Evolutionary conservation across 768 basidiomycete genomes (phyloP), one percentile per base, ranked within the genome.

Genomic region (Ramaria rubella): DNA sequence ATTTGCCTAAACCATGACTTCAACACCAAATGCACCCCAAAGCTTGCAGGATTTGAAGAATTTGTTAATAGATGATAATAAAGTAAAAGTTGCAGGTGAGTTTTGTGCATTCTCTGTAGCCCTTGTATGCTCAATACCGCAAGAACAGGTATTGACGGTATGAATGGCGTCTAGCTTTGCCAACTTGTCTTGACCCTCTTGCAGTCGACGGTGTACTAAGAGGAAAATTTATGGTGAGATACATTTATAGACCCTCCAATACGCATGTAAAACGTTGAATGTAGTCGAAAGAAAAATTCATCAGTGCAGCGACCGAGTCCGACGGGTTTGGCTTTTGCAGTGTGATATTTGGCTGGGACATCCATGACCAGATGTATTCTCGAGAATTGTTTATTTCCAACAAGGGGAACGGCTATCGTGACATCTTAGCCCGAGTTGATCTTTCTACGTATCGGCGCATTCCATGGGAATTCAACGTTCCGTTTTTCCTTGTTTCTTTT

Each of bases 281-380:
- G 57, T 68, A 96, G 92, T 89, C 87, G 15, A 96, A 89, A 72
- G 78, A 85, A 50, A 98, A 98, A 72, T 96, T 98, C 67, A 66
- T 96, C 31, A 83, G 83, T 49, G 87, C 90, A 0, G 88, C 77
- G 7, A 80, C 84, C 49, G 58, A 61, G 17, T 80, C 85, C 1
- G 83, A 85, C 60, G 92, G 92, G 0, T 95, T 96, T 67, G 91
- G 92, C 5, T 96, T 94, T 73, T 95, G 91, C 73, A 90, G 87
- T 63, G 88, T 94, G 48, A 82, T 94, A 56, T 97, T 94, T 59
- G 90, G 88, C 48, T 93, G 91, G 94, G 90, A 95, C 69, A 84
- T 97, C 15, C 92, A 97, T 62, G 96, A 98, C 67, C 60, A 77
- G 0, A 81, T 89, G 4, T 97, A 98, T 72, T 77, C 83, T 4